phyloP scores from a whole-genome alignment of 768 basidiomycete genomes.

The Tulasnella sp. region DNA sequence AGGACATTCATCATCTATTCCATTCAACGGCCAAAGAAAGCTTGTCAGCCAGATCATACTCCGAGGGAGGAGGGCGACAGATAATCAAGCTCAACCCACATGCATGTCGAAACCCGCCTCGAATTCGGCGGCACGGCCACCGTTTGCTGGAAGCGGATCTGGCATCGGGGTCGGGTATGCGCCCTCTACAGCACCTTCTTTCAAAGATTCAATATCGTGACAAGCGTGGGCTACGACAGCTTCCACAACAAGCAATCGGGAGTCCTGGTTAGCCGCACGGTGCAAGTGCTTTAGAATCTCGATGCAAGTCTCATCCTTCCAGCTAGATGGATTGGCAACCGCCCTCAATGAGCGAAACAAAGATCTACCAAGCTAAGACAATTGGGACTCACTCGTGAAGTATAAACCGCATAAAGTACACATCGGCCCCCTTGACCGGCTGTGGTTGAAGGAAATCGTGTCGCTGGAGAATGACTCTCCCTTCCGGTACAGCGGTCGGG shows the following conservation, averaged over 20 bases:
- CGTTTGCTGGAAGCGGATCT: slow-evolving; percentile 16
- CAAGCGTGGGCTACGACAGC: slow-evolving; percentile 5
- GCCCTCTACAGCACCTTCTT: background rate
- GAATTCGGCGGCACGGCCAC: slow-evolving; percentile 25
- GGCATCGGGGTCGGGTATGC: slow-evolving; percentile 19
- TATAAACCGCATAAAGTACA: slow-evolving; percentile 32
- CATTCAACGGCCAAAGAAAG: too few relatives aligned
- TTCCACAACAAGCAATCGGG: background rate
- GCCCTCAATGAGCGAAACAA: background rate
- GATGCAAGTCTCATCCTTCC: slow-evolving; percentile 2
- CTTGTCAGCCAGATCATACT: too few relatives aligned
- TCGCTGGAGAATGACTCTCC: background rate
- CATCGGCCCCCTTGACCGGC: slow-evolving; percentile 32
- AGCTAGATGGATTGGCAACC: background rate
- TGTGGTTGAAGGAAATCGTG: slow-evolving; percentile 37
- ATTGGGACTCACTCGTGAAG: slow-evolving; percentile 23
- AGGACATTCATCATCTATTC: background rate
- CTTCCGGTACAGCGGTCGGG: background rate
- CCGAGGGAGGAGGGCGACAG: too few relatives aligned
- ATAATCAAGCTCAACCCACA: background rate
- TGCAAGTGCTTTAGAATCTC: slow-evolving; percentile 33
- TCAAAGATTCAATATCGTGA: background rate
- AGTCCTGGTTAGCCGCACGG: background rate
- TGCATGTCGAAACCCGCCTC: slow-evolving; percentile 5
- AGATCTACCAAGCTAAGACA: background rate